Base-by-base conservation (phyloP, 352 stramenopile species). In the Pythium utonaiense region DNA sequence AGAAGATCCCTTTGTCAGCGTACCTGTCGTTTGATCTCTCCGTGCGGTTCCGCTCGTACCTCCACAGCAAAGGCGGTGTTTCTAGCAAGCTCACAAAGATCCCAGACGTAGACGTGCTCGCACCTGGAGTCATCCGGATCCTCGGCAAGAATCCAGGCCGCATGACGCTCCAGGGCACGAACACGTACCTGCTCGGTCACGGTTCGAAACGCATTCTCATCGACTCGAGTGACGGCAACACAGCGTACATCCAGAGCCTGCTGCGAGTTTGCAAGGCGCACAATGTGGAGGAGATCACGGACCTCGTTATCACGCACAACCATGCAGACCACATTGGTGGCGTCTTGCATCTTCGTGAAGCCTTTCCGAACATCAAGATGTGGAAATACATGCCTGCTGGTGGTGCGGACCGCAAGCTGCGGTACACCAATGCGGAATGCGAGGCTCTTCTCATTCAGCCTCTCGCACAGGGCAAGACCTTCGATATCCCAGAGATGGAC, bases 311-410 rank as follows among this genome's bases (percentile, higher is more conserved):
- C 49, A 97, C 91, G 3, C 91, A 98, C 70, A 76, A 80, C 13
- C 91, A 98, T 60, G 73, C 74, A 24, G 91, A 98, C 62, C 91
- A 98, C 63, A 76, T 96, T 8, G 91, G 91, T 10, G 91, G 91
- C 14, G 51, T 97, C 1, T 53, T 89, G 53, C 66, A 68, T 36
- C 54, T 93, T 1, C 76, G 73, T 33, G 55, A 78, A 30, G 64
- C 28, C 17, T 95, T 91, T 40, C 78, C 83, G 4, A 41, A 59
- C 14, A 71, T 86, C 25, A 60, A 66, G 7, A 70, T 94, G 55
- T 92, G 78, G 76, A 96, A 96, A 55, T 82, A 77, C 28, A 69
- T 89, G 34, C 77, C 78, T 12, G 21, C 55, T 1, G 54, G 74
- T 44, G 70, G 68, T 16, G 62, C 58, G 34, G 70, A 83, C 58